These are phyloP conservation scores for Fonsecaea erecta DNA, from an alignment of 2,329 filamentous ascomycete genomes.

Conservation along the genomic window DNA sequence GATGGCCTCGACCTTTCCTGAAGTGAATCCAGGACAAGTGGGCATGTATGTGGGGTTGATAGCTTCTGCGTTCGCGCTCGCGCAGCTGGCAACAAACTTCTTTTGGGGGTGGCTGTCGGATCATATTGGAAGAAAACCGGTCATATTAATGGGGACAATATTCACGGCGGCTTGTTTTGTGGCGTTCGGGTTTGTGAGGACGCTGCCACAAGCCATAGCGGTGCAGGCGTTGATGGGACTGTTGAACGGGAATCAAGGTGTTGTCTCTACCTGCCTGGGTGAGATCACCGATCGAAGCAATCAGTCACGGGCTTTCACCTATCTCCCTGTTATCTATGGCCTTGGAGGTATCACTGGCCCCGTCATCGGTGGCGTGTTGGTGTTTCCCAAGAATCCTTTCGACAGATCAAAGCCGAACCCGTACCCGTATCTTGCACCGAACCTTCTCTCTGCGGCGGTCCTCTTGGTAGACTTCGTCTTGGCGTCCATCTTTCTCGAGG, in stretches of 20 bases:
- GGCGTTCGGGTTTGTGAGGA: constrained; percentile 83
- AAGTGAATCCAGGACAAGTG: constrained; percentile 70
- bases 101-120: constrained; percentile 87
- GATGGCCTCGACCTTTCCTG: constrained; percentile 86
- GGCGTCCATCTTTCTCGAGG: constrained; percentile 80
- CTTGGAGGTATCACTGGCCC: constrained; percentile 92
- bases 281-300: constrained; percentile 96
- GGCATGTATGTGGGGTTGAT: constrained; percentile 90
- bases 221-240: constrained; percentile 91
- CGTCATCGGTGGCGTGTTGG: constrained; percentile 82
- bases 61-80: constrained; percentile 87
- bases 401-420: constrained; percentile 56
- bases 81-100: constrained; percentile 91
- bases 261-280: constrained; percentile 90
- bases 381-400: constrained; percentile 66
- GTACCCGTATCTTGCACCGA: constrained; percentile 85
- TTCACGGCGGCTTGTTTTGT: constrained; percentile 80
- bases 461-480: constrained; percentile 74
- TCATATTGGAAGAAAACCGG: constrained; percentile 77
- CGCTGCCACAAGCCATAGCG: constrained; percentile 79
- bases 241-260: constrained; percentile 91
- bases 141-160: constrained; percentile 81
- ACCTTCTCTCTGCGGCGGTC: constrained; percentile 75
- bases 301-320: constrained; percentile 90
- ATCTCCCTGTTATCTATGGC: constrained; percentile 94